Base-by-base conservation (phyloP, 257 asterid genomes). In the Petrea volubilis region DNA sequence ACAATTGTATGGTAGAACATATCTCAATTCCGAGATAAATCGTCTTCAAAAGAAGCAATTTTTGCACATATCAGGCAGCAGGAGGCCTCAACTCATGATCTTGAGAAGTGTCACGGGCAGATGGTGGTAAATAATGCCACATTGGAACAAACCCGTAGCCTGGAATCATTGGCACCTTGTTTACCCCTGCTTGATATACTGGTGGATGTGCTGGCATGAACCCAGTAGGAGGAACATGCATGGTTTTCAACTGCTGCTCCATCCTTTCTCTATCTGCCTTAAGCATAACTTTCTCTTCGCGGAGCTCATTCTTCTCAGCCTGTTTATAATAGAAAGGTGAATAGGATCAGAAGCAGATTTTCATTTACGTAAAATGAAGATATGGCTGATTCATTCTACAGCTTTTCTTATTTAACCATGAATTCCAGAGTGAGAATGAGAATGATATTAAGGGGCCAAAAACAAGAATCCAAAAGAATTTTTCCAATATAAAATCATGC, bases 261-360 rank as follows among this genome's bases (percentile, higher is more conserved):
- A 85, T 79, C 79, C 67, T 84, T 59, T 84, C 91, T 70, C 82
- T 87, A 24, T 87, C 95, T 21, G 82, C 83, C 82, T 84, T 89
- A 23, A 91, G 85, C 76, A 73, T 68, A 27, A 74, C 74, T 82
- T 87, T 89, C 88, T 91, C 93, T 71, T 87, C 93, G 11, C 95
- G 93, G 38, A 91, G 91, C 74, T 89, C 96, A 55, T 87, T 84
- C 80, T 87, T 89, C 74, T 91, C 97, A 1, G 80, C 88, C 97
- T 90, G 73, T 74, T 29, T 8, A 18, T 36, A 46, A 50, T 12
- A 8, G 14, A 64, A 64, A 60, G 9, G 18, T 59, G 68, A n/a
- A 72, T n/a, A 10, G 38, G 40, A 23, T 60, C n/a, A 3, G 15
- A 44, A 8, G 24, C 11, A 36, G 27, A 31, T 6, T 14, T 2